phyloP scores from a whole-genome alignment of 345 rosid species.

The Psidium guajava region DNA sequence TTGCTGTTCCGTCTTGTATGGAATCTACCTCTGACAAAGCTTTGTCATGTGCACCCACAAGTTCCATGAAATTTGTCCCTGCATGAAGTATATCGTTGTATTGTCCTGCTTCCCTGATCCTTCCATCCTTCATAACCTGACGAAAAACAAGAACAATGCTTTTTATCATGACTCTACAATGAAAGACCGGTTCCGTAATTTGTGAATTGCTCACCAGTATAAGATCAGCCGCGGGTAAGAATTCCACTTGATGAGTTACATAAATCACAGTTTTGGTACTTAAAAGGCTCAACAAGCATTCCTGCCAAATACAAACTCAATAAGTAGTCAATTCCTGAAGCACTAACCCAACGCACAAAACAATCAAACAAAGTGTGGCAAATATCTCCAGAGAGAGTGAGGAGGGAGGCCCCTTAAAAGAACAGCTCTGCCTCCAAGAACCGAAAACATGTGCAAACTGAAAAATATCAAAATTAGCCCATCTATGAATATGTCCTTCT shows the following conservation, averaged over 20 bases:
- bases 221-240: slow-evolving; percentile 65
- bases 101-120: slow-evolving; percentile 57
- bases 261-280: slow-evolving; percentile 51
- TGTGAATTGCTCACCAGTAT: slow-evolving; percentile 34
- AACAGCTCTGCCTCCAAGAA: neutral
- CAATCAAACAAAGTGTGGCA: neutral
- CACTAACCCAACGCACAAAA: neutral
- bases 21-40: slow-evolving; percentile 51
- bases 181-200: neutral
- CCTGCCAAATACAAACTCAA: slow-evolving; percentile 9
- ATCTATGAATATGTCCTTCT: neutral
- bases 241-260: slow-evolving; percentile 84
- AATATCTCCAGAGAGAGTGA: neutral
- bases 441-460: neutral
- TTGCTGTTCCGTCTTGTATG: slow-evolving; percentile 6
- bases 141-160: neutral
- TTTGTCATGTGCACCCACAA: slow-evolving; percentile 62
- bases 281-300: slow-evolving; percentile 42
- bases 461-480: neutral
- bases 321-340: neutral
- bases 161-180: neutral
- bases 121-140: slow-evolving; percentile 86
- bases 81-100: slow-evolving; percentile 51
- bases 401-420: neutral
- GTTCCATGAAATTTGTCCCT: slow-evolving; percentile 65